These are phyloP conservation scores for Aureobasidium subglaciale DNA, from an alignment of 2,329 filamentous ascomycete genomes.

Conservation along the genomic window DNA sequence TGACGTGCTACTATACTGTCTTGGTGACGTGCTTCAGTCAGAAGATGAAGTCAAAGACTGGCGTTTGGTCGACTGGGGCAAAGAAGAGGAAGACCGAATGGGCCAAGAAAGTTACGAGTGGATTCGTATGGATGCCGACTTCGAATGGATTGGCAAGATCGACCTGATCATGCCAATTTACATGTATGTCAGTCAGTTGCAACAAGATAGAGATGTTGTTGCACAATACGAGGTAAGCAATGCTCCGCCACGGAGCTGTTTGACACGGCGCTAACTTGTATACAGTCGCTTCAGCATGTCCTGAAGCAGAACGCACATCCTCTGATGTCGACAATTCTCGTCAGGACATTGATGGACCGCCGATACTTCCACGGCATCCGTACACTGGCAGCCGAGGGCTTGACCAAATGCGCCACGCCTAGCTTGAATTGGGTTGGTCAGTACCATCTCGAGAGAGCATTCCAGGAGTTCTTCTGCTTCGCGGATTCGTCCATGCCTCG, in stretches of 20 bases:
- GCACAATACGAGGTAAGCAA: slow-evolving; percentile 58
- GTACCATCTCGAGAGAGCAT: slow-evolving; percentile 76
- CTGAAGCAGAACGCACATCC: slow-evolving; percentile 61
- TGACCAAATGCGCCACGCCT: slow-evolving; percentile 69
- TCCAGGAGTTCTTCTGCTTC: slow-evolving; percentile 81
- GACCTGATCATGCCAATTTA: slow-evolving; percentile 79
- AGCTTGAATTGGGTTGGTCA: slow-evolving; percentile 70
- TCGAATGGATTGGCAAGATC: slow-evolving; percentile 92
- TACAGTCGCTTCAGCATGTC: slow-evolving; percentile 66
- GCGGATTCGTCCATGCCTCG: slow-evolving; percentile 69
- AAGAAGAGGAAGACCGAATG: slow-evolving; percentile 84
- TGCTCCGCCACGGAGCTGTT: neutral
- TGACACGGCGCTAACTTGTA: slow-evolving; percentile 18
- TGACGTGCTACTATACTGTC: slow-evolving; percentile 78
- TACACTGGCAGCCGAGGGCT: slow-evolving; percentile 69
- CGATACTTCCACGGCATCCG: slow-evolving; percentile 94
- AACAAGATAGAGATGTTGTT: slow-evolving; percentile 93
- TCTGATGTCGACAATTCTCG: slow-evolving; percentile 80
- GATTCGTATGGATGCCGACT: slow-evolving; percentile 96
- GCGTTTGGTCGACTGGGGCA: slow-evolving; percentile 81
- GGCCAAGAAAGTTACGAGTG: slow-evolving; percentile 95
- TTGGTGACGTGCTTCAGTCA: slow-evolving; percentile 82
- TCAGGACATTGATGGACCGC: slow-evolving; percentile 81
- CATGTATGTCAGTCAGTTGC: slow-evolving; percentile 96
- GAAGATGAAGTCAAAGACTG: slow-evolving; percentile 77